phyloP scores from a whole-genome alignment of 2,329 filamentous ascomycete species.

The Trichophyton schoenleinii region DNA sequence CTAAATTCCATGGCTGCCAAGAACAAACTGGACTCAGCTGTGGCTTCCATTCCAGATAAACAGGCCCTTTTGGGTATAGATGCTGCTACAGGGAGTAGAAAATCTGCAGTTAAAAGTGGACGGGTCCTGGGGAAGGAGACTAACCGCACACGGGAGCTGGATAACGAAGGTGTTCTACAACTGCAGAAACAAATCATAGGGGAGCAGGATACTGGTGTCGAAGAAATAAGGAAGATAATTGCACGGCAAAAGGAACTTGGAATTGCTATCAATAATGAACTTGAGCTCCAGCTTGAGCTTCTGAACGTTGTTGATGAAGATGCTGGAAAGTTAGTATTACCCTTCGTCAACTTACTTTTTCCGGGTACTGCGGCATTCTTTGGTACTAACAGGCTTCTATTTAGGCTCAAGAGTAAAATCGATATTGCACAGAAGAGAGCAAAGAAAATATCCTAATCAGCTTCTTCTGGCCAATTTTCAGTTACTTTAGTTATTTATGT shows the following conservation, averaged over 20 bases:
- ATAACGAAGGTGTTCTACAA: constrained; percentile 52
- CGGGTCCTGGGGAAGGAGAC: constrained; percentile 45
- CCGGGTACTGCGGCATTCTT: neutral
- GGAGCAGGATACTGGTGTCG: constrained; percentile 49
- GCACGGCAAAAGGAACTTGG: constrained; percentile 50
- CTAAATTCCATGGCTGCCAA: constrained; percentile 47
- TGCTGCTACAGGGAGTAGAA: constrained; percentile 11
- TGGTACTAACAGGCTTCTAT: neutral
- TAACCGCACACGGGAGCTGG: constrained; percentile 48
- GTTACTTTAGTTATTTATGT: neutral
- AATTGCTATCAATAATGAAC: constrained; percentile 49
- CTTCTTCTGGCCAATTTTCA: neutral
- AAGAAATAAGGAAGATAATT: constrained; percentile 47
- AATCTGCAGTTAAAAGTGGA: constrained; percentile 31
- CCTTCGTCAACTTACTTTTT: neutral
- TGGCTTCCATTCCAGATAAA: constrained; percentile 37
- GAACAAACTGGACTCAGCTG: constrained; percentile 32
- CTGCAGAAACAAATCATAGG: constrained; percentile 50
- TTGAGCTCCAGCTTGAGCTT: constrained; percentile 50
- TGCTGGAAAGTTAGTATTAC: constrained; percentile 35
- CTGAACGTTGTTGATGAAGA: constrained; percentile 48
- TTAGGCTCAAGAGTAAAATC: constrained; percentile 33
- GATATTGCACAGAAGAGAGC: constrained; percentile 37
- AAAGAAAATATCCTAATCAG: constrained; percentile 33
- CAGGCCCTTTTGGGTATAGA: constrained; percentile 27